Percentiles rank a stretch among this genome's conserved stretches.
These are phyloP conservation scores for Clitopilus passeckerianus DNA, from an alignment of 768 basidiomycete genomes.

Conservation along the genomic window DNA sequence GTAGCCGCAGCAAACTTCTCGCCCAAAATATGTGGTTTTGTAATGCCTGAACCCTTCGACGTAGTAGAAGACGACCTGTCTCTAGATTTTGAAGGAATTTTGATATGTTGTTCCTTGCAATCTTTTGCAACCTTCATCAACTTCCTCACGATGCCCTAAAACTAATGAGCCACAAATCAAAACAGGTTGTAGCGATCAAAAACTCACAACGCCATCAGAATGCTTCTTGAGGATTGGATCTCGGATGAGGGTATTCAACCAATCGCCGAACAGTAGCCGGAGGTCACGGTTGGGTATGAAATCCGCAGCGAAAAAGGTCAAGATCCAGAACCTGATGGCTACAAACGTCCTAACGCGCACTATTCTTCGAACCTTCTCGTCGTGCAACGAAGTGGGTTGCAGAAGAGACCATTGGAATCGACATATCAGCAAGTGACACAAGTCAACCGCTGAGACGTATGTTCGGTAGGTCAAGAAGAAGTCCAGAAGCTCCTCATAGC, in stretches of 20 bases:
- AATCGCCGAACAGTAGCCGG: constrained; percentile 64
- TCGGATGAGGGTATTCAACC: constrained; percentile 73
- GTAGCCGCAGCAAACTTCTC: constrained; percentile 64
- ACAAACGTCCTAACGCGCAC: constrained; percentile 88
- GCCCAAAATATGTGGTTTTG: constrained; percentile 46
- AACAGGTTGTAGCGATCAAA: neutral
- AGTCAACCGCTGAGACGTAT: constrained; percentile 73
- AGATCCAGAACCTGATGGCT: constrained; percentile 84
- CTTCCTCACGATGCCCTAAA: constrained; percentile 73
- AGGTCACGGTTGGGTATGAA: constrained; percentile 80
- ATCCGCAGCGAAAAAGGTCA: constrained; percentile 88
- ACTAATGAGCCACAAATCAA: neutral
- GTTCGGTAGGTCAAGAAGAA: constrained; percentile 92
- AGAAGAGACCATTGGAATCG: constrained; percentile 88
- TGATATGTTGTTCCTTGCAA: constrained; percentile 65
- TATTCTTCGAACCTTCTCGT: constrained; percentile 69
- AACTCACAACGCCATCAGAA: constrained; percentile 66
- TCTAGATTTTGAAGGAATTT: constrained; percentile 30
- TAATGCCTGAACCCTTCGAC: constrained; percentile 26
- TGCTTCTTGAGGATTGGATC: constrained; percentile 69
- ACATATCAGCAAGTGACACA: constrained; percentile 77
- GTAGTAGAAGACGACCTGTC: constrained; percentile 22
- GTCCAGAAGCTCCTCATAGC: constrained; percentile 82
- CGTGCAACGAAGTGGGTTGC: constrained; percentile 40
- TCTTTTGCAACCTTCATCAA: constrained; percentile 81